These are phyloP conservation scores for Leucaena leucocephala DNA, from an alignment of 306 rosid genomes.

Conservation along the genomic window DNA sequence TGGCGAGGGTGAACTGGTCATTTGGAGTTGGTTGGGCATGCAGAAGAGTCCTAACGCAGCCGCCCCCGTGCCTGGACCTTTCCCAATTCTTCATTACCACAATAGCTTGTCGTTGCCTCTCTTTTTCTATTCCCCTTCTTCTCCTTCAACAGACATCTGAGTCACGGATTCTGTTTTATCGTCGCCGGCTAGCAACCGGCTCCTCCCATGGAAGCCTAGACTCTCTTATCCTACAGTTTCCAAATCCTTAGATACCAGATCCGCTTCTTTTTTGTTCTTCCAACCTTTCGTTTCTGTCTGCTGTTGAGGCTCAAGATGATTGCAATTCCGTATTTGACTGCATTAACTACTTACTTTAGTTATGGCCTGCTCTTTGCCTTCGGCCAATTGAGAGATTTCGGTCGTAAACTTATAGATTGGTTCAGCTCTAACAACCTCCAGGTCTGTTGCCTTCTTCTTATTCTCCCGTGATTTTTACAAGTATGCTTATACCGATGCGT, in stretches of 20 bases:
- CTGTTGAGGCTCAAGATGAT: slow-evolving; percentile 41
- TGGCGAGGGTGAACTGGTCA: neutral
- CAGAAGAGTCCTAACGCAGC: neutral
- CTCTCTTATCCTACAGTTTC: neutral
- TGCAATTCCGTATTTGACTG: slow-evolving; percentile 82
- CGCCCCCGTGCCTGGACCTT: neutral
- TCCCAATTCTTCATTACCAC: neutral
- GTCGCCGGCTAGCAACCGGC: slow-evolving; percentile 6
- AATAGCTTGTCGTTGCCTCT: neutral
- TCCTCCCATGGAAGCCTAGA: neutral
- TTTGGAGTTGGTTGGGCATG: neutral
- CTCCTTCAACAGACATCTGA: neutral
- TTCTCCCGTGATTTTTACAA: neutral
- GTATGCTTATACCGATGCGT: neutral
- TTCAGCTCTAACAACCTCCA: slow-evolving; percentile 64
- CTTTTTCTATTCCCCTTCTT: neutral
- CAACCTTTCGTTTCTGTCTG: neutral
- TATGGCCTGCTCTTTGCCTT: slow-evolving; percentile 85
- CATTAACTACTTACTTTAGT: slow-evolving; percentile 92
- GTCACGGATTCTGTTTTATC: neutral
- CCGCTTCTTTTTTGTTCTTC: neutral
- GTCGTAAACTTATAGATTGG: slow-evolving; percentile 74
- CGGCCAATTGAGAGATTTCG: slow-evolving; percentile 86
- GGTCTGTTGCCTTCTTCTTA: slow-evolving; percentile 36
- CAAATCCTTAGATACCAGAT: neutral